phyloP scores from a whole-genome alignment of 148 eudicot species.

The Fallopia convolvulus region DNA sequence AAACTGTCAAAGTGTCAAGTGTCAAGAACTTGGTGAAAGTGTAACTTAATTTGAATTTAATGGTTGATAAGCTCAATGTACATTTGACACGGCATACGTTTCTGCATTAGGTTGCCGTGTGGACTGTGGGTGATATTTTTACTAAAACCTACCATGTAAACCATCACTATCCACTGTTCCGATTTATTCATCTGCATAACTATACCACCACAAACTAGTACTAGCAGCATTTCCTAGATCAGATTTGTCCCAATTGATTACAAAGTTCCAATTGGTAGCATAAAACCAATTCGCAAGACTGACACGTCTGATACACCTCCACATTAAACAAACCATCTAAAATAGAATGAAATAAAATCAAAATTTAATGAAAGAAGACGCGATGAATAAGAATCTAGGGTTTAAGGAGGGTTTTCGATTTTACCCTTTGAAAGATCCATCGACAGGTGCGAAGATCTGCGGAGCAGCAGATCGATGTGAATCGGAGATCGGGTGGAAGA shows the following conservation, averaged over 20 bases:
- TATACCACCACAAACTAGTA: not conserved
- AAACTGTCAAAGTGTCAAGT: not conserved
- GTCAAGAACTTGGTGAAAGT: not conserved
- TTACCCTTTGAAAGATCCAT: constrained; percentile 69
- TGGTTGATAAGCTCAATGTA: too few species aligned
- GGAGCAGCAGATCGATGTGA: constrained; percentile 82
- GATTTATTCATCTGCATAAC: not conserved
- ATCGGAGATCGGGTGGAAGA: constrained; percentile 62
- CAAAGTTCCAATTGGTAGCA: not conserved
- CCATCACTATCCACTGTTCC: not conserved
- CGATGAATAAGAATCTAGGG: constrained; percentile 12
- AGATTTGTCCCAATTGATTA: not conserved
- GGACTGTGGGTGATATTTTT: too few species aligned
- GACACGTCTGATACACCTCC: not conserved
- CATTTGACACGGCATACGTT: too few species aligned
- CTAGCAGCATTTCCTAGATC: not conserved
- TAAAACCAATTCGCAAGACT: not conserved
- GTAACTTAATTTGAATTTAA: not conserved
- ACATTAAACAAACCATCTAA: not conserved
- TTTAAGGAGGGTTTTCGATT: constrained; percentile 29
- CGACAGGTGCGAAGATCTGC: constrained; percentile 47
- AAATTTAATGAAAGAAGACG: not conserved
- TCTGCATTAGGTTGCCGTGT: too few species aligned
- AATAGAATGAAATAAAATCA: not conserved
- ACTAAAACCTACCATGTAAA: not conserved